A percentile compares a stretch with the other conserved stretches of the same genome.
Conservation (phyloP, 2,329 filamentous ascomycete species). For the Fusarium papillatum region DNA sequence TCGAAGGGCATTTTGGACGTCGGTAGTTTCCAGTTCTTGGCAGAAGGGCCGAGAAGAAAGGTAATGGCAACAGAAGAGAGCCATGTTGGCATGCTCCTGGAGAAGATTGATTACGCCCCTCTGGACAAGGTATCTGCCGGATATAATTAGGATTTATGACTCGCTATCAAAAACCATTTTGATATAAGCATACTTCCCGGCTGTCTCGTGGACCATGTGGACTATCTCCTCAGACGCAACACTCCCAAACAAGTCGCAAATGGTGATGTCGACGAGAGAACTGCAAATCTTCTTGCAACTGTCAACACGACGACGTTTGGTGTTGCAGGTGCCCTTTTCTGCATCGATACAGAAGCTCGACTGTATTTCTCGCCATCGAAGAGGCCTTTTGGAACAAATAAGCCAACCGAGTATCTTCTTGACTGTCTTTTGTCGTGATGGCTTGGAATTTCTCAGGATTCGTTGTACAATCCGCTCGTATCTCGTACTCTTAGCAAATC, state of each 20-base stretch:
- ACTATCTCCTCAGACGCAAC: neutral
- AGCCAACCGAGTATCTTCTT: conserved; percentile 9
- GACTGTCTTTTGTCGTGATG: neutral
- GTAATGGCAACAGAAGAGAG: conserved; percentile 14
- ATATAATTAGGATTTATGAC: too few relatives aligned
- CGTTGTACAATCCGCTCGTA: conserved; percentile 12
- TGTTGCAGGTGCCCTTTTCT: neutral
- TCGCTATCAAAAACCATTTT: too few relatives aligned
- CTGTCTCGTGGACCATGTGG: conserved; percentile 21
- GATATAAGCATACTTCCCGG: neutral
- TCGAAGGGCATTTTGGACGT: rapidly evolving
- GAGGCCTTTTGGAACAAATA: neutral
- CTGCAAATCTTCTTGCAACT: conserved; percentile 23
- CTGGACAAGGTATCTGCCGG: conserved; percentile 13
- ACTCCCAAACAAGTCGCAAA: neutral
- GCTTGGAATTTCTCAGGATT: neutral
- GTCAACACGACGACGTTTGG: neutral
- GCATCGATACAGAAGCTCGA: conserved; percentile 20
- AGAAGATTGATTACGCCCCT: neutral
- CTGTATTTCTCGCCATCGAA: conserved; percentile 27
- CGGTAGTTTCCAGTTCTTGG: rapidly evolving
- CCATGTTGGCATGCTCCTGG: conserved; percentile 1
- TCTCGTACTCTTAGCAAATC: neutral
- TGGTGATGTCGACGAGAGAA: conserved; percentile 5
- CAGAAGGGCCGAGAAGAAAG: conserved; percentile 16